These are phyloP conservation scores for Combretum micranthum DNA, from an alignment of 345 rosid genomes.

Conservation along the genomic window DNA sequence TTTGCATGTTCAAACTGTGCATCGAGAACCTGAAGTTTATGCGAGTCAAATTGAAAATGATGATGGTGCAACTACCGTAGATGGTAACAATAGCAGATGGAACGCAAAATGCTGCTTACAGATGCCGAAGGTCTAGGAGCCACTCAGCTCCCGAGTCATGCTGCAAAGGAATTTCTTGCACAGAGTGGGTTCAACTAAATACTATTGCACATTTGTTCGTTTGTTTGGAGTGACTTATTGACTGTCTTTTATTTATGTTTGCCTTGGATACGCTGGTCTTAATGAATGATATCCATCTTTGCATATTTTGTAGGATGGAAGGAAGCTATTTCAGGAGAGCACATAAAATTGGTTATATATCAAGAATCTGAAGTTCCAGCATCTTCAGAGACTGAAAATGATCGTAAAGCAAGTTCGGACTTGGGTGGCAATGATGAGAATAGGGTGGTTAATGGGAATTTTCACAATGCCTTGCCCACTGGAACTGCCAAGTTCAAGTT, in stretches of 20 bases:
- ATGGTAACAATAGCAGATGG: constrained; percentile 4
- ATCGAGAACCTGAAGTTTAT: constrained; percentile 20
- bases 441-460: constrained; percentile 4
- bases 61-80: neutral
- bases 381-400: constrained; percentile 13
- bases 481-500: constrained; percentile 31
- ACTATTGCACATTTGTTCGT: neutral
- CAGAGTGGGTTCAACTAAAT: constrained; percentile 40
- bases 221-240: no score
- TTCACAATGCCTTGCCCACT: constrained; percentile 10
- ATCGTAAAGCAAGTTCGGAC: constrained; percentile 22
- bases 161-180: constrained; percentile 72
- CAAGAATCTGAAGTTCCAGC: constrained; percentile 29
- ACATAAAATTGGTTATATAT: constrained; percentile 55
- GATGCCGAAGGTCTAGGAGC: constrained; percentile 20
- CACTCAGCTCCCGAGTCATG: constrained; percentile 38
- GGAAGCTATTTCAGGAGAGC: constrained; percentile 57
- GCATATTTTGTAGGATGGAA: constrained; percentile 66
- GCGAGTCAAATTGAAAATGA: neutral
- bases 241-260: neutral
- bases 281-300: neutral
- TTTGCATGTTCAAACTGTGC: constrained; percentile 11
- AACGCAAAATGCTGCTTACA: constrained; percentile 6
- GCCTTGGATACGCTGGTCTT: neutral
- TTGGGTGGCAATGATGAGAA: constrained; percentile 20